Conservation (phyloP, 139 green algal genomes). For the Eudorina sp. region DNA sequence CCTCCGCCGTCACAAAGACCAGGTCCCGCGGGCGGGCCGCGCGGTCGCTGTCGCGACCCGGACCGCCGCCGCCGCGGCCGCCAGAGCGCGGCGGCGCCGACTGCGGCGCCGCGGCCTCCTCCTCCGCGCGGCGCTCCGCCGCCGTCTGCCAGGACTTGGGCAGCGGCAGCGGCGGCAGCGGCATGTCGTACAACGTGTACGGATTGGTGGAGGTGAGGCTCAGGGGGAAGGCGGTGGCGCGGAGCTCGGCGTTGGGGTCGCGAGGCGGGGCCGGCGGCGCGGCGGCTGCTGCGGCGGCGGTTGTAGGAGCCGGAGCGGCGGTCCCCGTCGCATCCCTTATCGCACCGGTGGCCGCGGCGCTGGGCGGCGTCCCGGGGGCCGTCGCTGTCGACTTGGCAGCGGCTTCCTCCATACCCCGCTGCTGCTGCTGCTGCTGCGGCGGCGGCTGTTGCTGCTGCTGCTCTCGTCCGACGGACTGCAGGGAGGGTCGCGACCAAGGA, state of each 20-base stretch:
- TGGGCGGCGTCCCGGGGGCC: not conserved
- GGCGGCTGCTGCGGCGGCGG: not conserved
- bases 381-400: not conserved
- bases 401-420: too few relatives aligned
- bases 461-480: too few relatives aligned
- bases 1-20: constrained; percentile 82
- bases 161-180: not conserved
- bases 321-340: not conserved
- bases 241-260: constrained; percentile 37
- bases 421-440: too few relatives aligned
- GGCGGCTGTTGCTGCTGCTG: too few relatives aligned
- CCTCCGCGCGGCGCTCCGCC: not conserved
- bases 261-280: not conserved
- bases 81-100: not conserved
- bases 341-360: not conserved
- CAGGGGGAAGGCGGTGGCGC: constrained; percentile 20
- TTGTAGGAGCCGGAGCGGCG: not conserved
- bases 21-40: constrained; percentile 54
- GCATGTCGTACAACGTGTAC: constrained; percentile 47
- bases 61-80: not conserved
- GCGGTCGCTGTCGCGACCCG: too few relatives aligned
- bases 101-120: not conserved
- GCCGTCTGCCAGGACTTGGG: constrained; percentile 9
- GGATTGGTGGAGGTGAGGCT: constrained; percentile 32
- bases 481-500: too few relatives aligned